phyloP scores from a whole-genome alignment of 202 grass and related monocot species.

The Musa balbisiana region DNA sequence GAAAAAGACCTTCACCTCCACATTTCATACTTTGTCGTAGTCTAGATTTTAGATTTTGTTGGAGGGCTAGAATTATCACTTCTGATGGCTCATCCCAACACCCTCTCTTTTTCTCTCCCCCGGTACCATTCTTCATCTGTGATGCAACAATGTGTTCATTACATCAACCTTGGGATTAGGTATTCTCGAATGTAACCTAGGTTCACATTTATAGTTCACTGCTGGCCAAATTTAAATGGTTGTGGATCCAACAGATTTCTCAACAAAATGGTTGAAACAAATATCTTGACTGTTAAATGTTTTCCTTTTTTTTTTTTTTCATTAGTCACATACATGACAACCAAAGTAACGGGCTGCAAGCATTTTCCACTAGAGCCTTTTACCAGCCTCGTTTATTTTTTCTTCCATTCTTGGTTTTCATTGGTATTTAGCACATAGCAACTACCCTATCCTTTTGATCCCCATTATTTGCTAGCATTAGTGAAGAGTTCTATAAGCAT shows the following conservation, averaged over 20 bases:
- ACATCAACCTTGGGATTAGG: no score
- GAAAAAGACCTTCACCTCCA: neutral
- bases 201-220: no score
- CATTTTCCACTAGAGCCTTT: neutral
- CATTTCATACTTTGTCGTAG: neutral
- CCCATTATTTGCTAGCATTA: neutral
- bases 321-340: neutral
- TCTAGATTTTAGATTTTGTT: neutral
- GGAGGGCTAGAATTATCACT: neutral
- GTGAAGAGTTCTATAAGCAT: neutral
- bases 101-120: slow-evolving; percentile 12
- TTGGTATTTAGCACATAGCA: neutral
- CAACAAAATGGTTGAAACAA: neutral
- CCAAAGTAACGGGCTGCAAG: neutral
- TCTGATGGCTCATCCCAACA: neutral
- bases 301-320: neutral
- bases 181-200: no score
- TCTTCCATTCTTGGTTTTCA: neutral
- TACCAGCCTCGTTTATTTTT: neutral
- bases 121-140: neutral
- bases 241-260: neutral
- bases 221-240: no score
- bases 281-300: no score
- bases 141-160: neutral
- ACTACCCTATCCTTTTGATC: neutral